Conservation (phyloP, 805 yeast species). For the Candida ortonii region DNA sequence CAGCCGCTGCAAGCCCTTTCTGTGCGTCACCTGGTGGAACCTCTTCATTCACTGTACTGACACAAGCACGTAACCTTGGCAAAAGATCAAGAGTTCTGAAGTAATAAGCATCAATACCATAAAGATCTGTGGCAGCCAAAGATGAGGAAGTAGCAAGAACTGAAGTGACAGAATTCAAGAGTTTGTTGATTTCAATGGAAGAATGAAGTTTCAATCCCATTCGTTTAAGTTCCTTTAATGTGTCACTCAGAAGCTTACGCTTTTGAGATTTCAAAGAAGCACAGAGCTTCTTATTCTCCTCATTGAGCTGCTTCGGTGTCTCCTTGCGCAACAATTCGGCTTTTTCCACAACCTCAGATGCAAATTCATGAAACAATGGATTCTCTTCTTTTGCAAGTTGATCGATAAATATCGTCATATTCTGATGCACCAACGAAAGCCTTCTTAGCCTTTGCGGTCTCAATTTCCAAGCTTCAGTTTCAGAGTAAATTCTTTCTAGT, state of each 20-base stretch:
- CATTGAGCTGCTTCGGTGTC: conserved; percentile 70
- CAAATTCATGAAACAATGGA: conserved; percentile 53
- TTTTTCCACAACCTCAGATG: conserved; percentile 51
- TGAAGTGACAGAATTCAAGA: conserved; percentile 60
- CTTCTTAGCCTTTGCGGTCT: conserved; percentile 60
- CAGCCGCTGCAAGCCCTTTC: conserved; percentile 73
- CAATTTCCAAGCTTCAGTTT: conserved; percentile 46
- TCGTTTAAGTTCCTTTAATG: conserved; percentile 67
- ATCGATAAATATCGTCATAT: conserved; percentile 49
- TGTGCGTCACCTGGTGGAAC: conserved; percentile 72
- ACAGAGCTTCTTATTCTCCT: conserved; percentile 69
- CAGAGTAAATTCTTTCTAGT: no score
- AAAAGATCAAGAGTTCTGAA: conserved; percentile 72
- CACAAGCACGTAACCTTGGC: conserved; percentile 72
- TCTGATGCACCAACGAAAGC: conserved; percentile 45
- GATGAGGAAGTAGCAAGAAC: conserved; percentile 56
- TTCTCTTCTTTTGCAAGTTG: conserved; percentile 34
- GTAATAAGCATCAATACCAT: conserved; percentile 51
- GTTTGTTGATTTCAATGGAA: conserved; percentile 60
- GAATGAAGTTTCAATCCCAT: conserved; percentile 73
- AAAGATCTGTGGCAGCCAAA: conserved; percentile 38
- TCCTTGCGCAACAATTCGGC: conserved; percentile 66
- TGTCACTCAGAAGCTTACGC: conserved; percentile 69
- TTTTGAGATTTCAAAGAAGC: conserved; percentile 81
- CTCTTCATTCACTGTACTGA: conserved; percentile 62